phyloP scores from a whole-genome alignment of 306 rosid genomes.

The Phaseolus lunatus region DNA sequence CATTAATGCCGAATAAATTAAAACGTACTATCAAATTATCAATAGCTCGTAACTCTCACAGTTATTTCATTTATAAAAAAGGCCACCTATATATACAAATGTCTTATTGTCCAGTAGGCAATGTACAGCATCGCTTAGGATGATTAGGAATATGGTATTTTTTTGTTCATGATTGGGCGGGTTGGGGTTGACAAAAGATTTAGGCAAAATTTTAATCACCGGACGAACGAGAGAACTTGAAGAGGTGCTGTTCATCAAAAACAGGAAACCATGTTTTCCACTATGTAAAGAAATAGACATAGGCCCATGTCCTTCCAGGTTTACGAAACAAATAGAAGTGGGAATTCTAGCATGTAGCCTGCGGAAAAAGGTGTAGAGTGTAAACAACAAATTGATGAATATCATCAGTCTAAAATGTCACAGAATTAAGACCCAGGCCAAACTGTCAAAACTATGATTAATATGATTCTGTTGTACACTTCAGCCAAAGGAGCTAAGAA shows the following conservation, averaged over 20 bases:
- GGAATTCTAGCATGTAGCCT: slow-evolving; percentile 8
- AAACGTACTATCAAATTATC: not conserved
- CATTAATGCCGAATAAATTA: slow-evolving; percentile 1
- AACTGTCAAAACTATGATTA: not conserved
- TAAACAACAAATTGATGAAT: not conserved
- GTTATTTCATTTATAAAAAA: slow-evolving; percentile 2
- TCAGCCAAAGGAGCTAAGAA: not conserved
- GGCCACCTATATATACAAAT: not conserved
- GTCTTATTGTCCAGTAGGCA: not conserved
- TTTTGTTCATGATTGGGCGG: not conserved
- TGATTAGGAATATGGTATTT: not conserved
- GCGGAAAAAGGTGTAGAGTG: not conserved
- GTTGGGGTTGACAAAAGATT: no score
- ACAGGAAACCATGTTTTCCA: slow-evolving; percentile 19
- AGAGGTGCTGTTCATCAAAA: not conserved
- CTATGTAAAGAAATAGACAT: not conserved
- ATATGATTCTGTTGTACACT: not conserved
- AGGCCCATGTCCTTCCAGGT: not conserved
- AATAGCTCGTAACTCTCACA: not conserved
- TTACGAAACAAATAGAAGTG: not conserved
- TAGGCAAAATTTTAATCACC: not conserved
- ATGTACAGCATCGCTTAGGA: not conserved
- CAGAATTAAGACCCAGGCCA: slow-evolving; percentile 9
- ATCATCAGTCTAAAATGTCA: slow-evolving; percentile 16
- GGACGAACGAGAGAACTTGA: not conserved